Base-by-base conservation (phyloP, 495 filamentous ascomycete species). In the Cladorrhinum samala region DNA sequence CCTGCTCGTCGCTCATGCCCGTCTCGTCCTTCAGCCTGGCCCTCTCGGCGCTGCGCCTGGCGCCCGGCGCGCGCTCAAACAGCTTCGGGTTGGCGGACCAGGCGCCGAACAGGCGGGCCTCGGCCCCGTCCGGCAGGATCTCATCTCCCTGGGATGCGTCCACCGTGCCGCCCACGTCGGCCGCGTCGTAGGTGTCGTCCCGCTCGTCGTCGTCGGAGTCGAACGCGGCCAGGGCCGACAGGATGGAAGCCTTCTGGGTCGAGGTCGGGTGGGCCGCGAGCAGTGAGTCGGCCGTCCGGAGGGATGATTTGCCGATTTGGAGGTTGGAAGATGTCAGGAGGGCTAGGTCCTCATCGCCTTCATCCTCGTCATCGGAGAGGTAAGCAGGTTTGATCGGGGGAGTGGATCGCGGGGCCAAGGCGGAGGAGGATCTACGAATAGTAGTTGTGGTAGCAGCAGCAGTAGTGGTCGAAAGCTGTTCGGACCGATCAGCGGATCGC, bases 171-270 rank as follows among this genome's bases (percentile, higher is more conserved):
- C 93, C 93, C 5, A 96, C 90, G 59, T 97, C 93, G 38, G 80
- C 87, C 8, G 83, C 78, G 60, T 98, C 93, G 68, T 98, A 98
- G 1, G 93, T 97, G 63, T 98, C 93, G 70, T 98, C 93, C 30
- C 90, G 84, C 71, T 98, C 93, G 70, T 98, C 93, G 63, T 96
- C 92, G 58, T 96, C 93, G 0, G 84, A 84, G 72, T 97, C 92
- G 61, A 97, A 96, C 4, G 88, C 81, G 9, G 89, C 87, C 9
- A 98, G 83, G 0, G 93, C 93, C 18, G 93, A 86, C 11, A 96
- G 78, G 63, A 98, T 96, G 27, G 90, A 86, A 4, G 89, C 86
- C 72, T 96, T 96, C 62, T 84, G 80, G 36, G 80, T 72, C 23
- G 83, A 77, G 25, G 78, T 76, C 36, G 84, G 65, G 21, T 62